Base-by-base conservation (phyloP, 1,139 yeast genomes). In the Candida labiduridarum region DNA sequence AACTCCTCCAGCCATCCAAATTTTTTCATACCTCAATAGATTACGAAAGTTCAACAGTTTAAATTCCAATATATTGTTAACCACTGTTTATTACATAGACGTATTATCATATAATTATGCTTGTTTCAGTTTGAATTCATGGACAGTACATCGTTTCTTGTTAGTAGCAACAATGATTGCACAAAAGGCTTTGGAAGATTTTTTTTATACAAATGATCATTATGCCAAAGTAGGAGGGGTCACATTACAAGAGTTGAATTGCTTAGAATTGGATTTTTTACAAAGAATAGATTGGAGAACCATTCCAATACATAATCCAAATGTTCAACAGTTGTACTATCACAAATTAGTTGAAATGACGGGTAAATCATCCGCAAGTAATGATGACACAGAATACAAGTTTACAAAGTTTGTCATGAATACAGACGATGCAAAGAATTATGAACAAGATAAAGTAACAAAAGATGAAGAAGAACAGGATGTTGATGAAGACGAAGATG, bases 181-280 rank as follows among this genome's bases (percentile, higher is more conserved):
- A 1, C 87, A 94, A 56, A 94, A 94, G 66, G 96, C 96, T 2
- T 77, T 94, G 59, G 95, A 96, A 66, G 99, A 94, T 67, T 87
- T 92, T 42, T 94, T 94, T 66, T 92, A 96, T 67, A 91, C 97
- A 5, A 94, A 92, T 66, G 82, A 87, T 36, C 97, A 92, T 66
- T 94, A 94, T 64, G 96, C 98, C 10, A 88, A 89, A 64, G 98
- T 94, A 16, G 99, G 99, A 1, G 99, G 99, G 56, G 87, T 94
- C 7, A 90, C 94, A 38, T 74, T 87, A 41, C 80, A 86, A 52
- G 99, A 94, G 66, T 74, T 94, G 57, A 94, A 94, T 66, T 79
- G 94, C 52, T 74, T 94, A 44, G 99, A 94, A 64, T 84, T 88
- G 50, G 98, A 94, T 67, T 91, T 94, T 61, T 76, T 94, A 49